Conservation (phyloP, 768 basidiomycete species). For the Favolaschia claudopus region DNA sequence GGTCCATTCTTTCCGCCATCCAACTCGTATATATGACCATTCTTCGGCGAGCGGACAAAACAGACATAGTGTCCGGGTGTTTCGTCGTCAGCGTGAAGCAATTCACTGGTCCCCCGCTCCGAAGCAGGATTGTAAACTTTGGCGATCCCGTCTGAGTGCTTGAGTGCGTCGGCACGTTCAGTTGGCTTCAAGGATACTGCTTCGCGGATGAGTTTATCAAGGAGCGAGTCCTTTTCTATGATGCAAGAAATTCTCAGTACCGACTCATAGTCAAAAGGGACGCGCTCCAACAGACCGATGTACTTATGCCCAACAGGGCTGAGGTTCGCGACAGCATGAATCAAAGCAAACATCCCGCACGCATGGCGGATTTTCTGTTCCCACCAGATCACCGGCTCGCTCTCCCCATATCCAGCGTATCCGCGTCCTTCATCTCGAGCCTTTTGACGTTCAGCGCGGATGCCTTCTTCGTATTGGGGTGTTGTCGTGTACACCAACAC, state of each 20-base stretch:
- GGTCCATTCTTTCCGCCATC: slow-evolving; percentile 30
- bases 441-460: slow-evolving; percentile 15
- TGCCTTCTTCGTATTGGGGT: slow-evolving; percentile 13
- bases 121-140: slow-evolving; percentile 25
- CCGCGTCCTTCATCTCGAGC: slow-evolving; percentile 17
- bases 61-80: slow-evolving; percentile 24
- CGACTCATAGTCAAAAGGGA: background rate
- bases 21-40: slow-evolving; percentile 28
- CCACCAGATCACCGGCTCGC: slow-evolving; percentile 25
- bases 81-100: slow-evolving; percentile 16
- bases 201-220: slow-evolving; percentile 12
- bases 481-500: slow-evolving; percentile 21
- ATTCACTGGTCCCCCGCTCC: slow-evolving; percentile 13
- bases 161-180: slow-evolving; percentile 22
- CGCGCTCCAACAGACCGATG: slow-evolving; percentile 27
- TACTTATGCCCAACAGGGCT: background rate
- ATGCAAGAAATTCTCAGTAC: background rate
- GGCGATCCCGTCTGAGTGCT: slow-evolving; percentile 19
- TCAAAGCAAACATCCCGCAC: slow-evolving; percentile 25
- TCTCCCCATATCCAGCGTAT: slow-evolving; percentile 18
- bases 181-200: slow-evolving; percentile 13
- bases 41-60: slow-evolving; percentile 23
- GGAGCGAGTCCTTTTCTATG: slow-evolving; percentile 18
- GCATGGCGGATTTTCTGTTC: slow-evolving; percentile 26
- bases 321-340: slow-evolving; percentile 26